A percentile compares a stretch with the other conserved stretches of the same genome.
These are phyloP conservation scores for Aspergillus persii DNA, from an alignment of 2,329 filamentous ascomycete genomes.

Conservation along the genomic window DNA sequence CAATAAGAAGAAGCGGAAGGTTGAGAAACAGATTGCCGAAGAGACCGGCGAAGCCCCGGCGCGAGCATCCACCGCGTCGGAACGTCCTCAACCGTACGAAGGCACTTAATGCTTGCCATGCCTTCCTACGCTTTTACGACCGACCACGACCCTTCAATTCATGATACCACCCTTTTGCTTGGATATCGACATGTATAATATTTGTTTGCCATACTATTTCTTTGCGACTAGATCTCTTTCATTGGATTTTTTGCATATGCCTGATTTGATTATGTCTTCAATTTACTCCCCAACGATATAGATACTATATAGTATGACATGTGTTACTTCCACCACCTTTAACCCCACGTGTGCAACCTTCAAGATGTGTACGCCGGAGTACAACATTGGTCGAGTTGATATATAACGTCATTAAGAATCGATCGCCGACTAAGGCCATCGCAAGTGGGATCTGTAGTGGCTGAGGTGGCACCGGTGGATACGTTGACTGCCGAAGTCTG, in stretches of 20 bases:
- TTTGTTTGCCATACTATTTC: not conserved
- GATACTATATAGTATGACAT: not conserved
- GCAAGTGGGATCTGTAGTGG: not conserved
- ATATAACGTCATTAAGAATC: not conserved
- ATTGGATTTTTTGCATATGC: not conserved
- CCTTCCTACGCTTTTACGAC: not conserved
- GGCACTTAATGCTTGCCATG: conserved; percentile 12
- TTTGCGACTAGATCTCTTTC: not conserved
- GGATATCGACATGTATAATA: not conserved
- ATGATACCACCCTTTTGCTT: not conserved
- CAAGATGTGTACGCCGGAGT: not conserved
- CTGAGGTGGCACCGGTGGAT: not conserved
- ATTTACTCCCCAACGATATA: not conserved
- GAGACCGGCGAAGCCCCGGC: conserved; percentile 14
- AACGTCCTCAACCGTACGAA: conserved; percentile 11
- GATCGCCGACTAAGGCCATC: not conserved
- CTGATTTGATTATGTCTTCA: not conserved
- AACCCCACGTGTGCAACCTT: not conserved
- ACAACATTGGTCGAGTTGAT: not conserved
- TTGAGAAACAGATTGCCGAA: conserved; percentile 2
- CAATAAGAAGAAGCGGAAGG: conserved; percentile 47
- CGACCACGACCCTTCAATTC: not conserved
- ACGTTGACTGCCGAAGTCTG: not conserved
- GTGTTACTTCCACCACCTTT: not conserved
- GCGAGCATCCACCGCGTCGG: conserved; percentile 5